Conservation (phyloP, 2,329 filamentous ascomycete species). For the Leptographium flavum region DNA sequence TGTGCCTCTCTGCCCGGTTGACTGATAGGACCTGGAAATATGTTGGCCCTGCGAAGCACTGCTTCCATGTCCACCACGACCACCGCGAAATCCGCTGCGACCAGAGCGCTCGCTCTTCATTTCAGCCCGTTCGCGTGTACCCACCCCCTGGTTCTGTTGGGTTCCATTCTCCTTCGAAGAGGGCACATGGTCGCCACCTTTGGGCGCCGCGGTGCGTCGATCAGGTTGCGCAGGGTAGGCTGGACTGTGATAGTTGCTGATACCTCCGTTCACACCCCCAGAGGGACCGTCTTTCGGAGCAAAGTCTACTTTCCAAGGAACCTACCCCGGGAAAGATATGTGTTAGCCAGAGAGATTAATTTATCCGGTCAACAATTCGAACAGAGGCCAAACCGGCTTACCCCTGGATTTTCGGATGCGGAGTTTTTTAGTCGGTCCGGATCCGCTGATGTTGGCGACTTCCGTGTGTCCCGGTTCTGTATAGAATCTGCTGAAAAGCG, state of each 20-base stretch:
- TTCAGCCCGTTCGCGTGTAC: conserved; percentile 21
- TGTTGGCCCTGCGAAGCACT: conserved; percentile 17
- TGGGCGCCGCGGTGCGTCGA: conserved; percentile 1
- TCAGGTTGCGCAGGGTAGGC: conserved; percentile 1
- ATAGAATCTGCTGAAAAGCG: conserved; percentile 28
- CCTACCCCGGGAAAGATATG: background rate
- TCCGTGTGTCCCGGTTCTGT: conserved; percentile 30
- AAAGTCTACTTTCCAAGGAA: background rate
- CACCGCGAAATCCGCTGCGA: conserved; percentile 29
- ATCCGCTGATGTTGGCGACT: conserved; percentile 19
- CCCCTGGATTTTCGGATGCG: conserved; percentile 18
- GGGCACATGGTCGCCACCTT: background rate
- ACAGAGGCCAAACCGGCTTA: conserved; percentile 19
- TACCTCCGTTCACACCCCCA: background rate
- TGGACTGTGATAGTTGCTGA: background rate
- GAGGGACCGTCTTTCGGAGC: background rate
- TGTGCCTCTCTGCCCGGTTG: conserved; percentile 20
- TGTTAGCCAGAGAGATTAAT: background rate
- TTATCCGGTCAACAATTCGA: background rate
- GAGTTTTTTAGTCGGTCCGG: conserved; percentile 28
- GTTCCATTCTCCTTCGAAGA: background rate
- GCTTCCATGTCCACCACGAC: conserved; percentile 29
- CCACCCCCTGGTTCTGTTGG: conserved; percentile 12
- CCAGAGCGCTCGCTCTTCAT: conserved; percentile 21
- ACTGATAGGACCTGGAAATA: conserved; percentile 18